Base-by-base conservation (phyloP, 73 alveolate species). In the Symbiodinium pilosum region DNA sequence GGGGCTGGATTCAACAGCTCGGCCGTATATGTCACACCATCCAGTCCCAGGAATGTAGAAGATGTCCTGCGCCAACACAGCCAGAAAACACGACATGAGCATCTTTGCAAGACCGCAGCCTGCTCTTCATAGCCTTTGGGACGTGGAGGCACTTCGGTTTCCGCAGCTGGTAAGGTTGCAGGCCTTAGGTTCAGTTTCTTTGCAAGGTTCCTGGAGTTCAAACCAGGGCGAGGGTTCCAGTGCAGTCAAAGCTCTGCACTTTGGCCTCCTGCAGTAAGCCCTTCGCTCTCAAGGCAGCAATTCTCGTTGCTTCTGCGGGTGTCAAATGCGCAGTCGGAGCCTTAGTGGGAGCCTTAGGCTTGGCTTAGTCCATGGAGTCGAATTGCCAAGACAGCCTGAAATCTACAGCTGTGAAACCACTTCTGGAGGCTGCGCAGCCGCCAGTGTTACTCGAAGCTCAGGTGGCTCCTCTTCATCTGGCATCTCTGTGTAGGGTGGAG, bases 11-110 rank as follows among this genome's bases (percentile, higher is more conserved):
- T 43, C 97, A 40, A 39, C 88, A 51, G 97, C 51, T 59, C 97
- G 97, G 88, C 97, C 97, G 81, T 91, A 91, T 41, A 91, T 91
- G 97, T 91, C 97, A 30, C 97, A 91, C 97, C 97, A 91, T 0
- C 97, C 97, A 12, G 87, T 64, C 43, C 95, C 94, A 41, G 43
- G 54, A 52, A 91, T n/a, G 81, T 91, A 91, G 97, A 91, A 91
- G 32, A 91, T 75, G 40, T 91, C 97, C 42, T 64, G 81, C 14
- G 59, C 59, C 81, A 64, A 64, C 77, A 5, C 81, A 1, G 59
- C 81, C 1, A 38, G 30, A 30, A 56, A 11, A 20, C 0, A 20
- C 28, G 36, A 18, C 26, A 16, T 16, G 68, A 51, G 21, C 68
- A 16, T 24, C 21, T 51, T 24, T 24, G 68, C 28, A 51, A 51